A percentile compares a stretch with the other conserved stretches of the same genome.
phyloP scores from a whole-genome alignment of 163 green algal species.

The Coccomyxa subellipsoidea region DNA sequence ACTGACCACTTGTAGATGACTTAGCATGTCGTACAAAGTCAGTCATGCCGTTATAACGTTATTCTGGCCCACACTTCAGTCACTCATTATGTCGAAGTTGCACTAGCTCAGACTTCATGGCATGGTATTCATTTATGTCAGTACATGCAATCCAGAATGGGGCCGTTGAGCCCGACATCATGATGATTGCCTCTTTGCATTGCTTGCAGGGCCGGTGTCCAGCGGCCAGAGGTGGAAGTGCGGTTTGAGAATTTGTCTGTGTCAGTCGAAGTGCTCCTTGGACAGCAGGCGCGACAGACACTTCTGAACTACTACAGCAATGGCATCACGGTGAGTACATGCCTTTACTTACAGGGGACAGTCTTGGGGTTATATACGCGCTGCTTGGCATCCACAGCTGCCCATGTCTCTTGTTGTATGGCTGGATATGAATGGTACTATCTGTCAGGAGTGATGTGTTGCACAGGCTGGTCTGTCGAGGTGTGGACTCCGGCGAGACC shows the following conservation, averaged over 20 bases:
- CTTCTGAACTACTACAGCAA: conserved; percentile 29
- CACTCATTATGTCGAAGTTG: no score
- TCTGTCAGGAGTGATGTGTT: no score
- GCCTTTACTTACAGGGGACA: not conserved
- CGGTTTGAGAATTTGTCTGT: conserved; percentile 33
- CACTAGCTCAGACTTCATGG: no score
- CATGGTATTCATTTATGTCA: not conserved
- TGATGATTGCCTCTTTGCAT: not conserved
- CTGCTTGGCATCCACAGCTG: not conserved
- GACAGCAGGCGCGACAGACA: conserved; percentile 12
- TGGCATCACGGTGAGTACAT: conserved; percentile 4
- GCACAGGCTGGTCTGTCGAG: conserved; percentile 11
- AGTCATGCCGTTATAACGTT: no score
- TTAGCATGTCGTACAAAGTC: not conserved
- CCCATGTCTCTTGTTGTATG: not conserved
- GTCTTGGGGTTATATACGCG: not conserved
- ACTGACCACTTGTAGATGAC: not conserved
- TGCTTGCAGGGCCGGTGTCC: conserved; percentile 25
- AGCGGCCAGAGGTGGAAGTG: conserved; percentile 22
- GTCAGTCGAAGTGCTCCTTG: conserved; percentile 10
- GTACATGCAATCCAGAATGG: not conserved
- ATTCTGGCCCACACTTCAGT: no score
- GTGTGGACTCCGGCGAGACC: not conserved
- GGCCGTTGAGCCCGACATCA: no score
- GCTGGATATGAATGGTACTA: not conserved